These are phyloP conservation scores for Amborella trichopoda DNA, from an alignment of 164 flowering plant genomes.

Conservation along the genomic window DNA sequence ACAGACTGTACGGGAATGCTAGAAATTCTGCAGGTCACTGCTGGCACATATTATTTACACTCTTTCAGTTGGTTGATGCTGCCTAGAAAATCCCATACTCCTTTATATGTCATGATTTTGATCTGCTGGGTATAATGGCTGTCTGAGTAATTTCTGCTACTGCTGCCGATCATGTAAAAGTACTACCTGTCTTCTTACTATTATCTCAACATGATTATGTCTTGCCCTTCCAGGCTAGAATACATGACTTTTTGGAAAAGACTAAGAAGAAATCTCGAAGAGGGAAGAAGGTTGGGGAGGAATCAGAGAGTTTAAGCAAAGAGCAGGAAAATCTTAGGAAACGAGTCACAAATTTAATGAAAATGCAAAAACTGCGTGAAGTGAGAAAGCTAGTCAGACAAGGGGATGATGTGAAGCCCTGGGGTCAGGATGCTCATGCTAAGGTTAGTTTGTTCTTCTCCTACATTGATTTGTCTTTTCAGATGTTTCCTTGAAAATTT, in stretches of 20 bases:
- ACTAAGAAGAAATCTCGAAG: conserved; percentile 26
- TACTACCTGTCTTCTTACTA: too few species aligned
- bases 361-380: conserved; percentile 38
- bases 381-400: conserved; percentile 50
- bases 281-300: conserved; percentile 15
- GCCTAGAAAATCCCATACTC: too few species aligned
- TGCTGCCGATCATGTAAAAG: too few species aligned
- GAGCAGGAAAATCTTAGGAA: conserved; percentile 42
- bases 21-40: too few species aligned
- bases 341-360: conserved; percentile 51
- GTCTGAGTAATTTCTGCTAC: too few species aligned
- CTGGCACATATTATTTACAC: too few species aligned
- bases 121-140: too few species aligned
- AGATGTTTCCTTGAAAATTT: conserved; percentile 4
- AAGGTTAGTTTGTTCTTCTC: conserved; percentile 48
- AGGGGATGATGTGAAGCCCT: conserved; percentile 35
- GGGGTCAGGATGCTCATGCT: conserved; percentile 74
- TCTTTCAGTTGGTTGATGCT: too few species aligned
- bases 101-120: too few species aligned
- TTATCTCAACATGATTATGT: too few species aligned
- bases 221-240: conserved; percentile 77
- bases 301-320: conserved; percentile 22
- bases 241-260: conserved; percentile 60
- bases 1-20: too few species aligned
- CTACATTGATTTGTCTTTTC: neutral